A percentile compares a stretch with the other conserved stretches of the same genome.
Evolutionary conservation across 148 eudicot genomes (phyloP).

Genomic region (Limonium bicolor): DNA sequence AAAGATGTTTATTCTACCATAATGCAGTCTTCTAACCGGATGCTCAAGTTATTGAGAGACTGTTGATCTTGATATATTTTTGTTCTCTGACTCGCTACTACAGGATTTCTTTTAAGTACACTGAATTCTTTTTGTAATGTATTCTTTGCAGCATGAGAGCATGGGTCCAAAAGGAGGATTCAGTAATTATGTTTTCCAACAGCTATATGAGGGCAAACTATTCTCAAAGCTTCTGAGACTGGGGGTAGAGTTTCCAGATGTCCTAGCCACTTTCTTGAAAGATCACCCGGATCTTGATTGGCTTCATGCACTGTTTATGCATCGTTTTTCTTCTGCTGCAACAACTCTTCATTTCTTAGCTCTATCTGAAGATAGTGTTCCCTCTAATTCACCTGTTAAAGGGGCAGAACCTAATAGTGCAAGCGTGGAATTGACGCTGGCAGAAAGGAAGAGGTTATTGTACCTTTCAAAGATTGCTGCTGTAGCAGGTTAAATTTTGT

Average conservation of each 20-base stretch:
- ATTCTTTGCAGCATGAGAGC: constrained; percentile 59
- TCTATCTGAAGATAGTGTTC: constrained; percentile 42
- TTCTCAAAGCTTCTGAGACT: constrained; percentile 72
- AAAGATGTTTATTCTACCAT: too few relatives aligned
- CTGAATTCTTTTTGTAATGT: too few relatives aligned
- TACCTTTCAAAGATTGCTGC: constrained; percentile 89
- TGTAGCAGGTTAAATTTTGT: constrained; percentile 73
- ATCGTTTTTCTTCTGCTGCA: constrained; percentile 62
- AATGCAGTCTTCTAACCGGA: too few relatives aligned
- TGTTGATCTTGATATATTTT: too few relatives aligned
- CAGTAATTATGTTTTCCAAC: constrained; percentile 72
- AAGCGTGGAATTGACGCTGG: constrained; percentile 31
- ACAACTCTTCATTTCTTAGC: constrained; percentile 71
- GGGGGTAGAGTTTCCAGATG: constrained; percentile 89
- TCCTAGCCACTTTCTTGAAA: constrained; percentile 56
- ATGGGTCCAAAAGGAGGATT: constrained; percentile 94
- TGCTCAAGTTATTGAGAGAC: too few relatives aligned
- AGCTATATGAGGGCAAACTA: constrained; percentile 46
- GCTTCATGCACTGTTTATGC: constrained; percentile 79
- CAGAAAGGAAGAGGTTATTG: constrained; percentile 60
- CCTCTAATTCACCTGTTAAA: constrained; percentile 16
- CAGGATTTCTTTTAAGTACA: too few relatives aligned
- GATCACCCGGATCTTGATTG: constrained; percentile 65
- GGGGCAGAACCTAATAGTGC: constrained; percentile 14
- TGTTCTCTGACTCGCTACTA: too few relatives aligned